Evolutionary conservation across 306 rosid genomes (phyloP), one percentile per base, ranked within the genome.

Genomic region (Fragaria nilgerrensis): DNA sequence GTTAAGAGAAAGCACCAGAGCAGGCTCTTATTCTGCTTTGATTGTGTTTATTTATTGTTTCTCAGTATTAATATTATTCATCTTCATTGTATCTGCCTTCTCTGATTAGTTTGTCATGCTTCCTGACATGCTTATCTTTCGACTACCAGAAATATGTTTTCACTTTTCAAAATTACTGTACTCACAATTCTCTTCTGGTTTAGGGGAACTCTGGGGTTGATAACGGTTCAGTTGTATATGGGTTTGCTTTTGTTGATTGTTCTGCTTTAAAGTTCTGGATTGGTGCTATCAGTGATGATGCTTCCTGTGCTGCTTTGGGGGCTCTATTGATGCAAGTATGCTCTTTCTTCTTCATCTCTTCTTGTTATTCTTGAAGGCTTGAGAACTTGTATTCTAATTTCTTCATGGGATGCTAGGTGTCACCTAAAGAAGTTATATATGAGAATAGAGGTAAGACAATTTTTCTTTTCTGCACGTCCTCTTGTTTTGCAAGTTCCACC

Each of bases 241-340:
- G 97, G 75, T 95, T 95, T 79, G 97, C 97, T 68, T 95, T 92
- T 86, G 96, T 89, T 81, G 99, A 90, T 77, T 92, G 99, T 86
- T 97, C 96, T 78, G 91, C 92, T 79, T 89, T 92, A 68, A 91
- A 85, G 81, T 79, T 90, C 81, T 95, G 97, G 99, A 82, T 87
- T 77, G 99, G 99, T 75, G 89, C 92, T 70, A 85, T 92, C 75
- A 87, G 81, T 6, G 97, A 95, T n/a, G 96, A 89, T 75, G 89
- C 92, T 44, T 92, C 96, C 29, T 90, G 85, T 82, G 90, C 99
- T 82, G 92, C 93, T 80, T 66, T 95, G 80, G 99, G 98, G 76
- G 90, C 97, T 77, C 83, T 92, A 77, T 83, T 95, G 89, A 88
- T 95, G 97, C 97, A 92, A 77, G 97, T 90, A 90, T 67, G 96